These are phyloP conservation scores for Mucor velutinosus DNA, from an alignment of 371 early-diverging fungal genomes.

Conservation along the genomic window DNA sequence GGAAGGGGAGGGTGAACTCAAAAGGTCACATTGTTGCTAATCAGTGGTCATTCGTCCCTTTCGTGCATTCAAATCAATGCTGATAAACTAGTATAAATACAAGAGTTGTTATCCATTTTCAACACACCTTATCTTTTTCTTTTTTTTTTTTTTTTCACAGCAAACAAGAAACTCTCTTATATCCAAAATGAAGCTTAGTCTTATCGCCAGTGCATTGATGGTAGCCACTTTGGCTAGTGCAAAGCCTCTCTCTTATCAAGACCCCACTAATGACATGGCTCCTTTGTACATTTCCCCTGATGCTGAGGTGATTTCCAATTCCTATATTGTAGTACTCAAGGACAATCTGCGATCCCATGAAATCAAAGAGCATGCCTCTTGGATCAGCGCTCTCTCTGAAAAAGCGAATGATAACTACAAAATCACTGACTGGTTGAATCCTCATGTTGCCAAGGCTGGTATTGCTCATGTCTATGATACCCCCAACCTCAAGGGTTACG, in stretches of 20 bases:
- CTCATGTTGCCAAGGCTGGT: conserved; percentile 39
- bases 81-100: neutral
- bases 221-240: conserved; percentile 20
- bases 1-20: neutral
- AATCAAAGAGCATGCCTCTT: conserved; percentile 33
- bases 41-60: neutral
- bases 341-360: conserved; percentile 42
- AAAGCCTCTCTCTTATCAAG: conserved; percentile 18
- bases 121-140: conserved; percentile 2
- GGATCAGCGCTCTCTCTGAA: conserved; percentile 28
- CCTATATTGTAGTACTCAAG: conserved; percentile 88
- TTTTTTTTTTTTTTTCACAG: conserved; percentile 5
- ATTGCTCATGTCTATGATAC: conserved; percentile 77
- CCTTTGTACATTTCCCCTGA: conserved; percentile 68
- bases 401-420: neutral
- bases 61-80: conserved; percentile 2
- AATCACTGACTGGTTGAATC: conserved; percentile 23
- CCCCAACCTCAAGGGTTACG: conserved; percentile 77
- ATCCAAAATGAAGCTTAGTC: conserved; percentile 24
- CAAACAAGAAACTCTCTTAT: neutral
- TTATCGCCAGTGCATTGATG: conserved; percentile 28
- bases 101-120: neutral
- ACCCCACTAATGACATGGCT: conserved; percentile 38
- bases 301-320: conserved; percentile 70
- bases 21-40: conserved; percentile 4